These are phyloP conservation scores for Xerophyta viscosa DNA, from an alignment of 106 monocot species.

Conservation along the genomic window DNA sequence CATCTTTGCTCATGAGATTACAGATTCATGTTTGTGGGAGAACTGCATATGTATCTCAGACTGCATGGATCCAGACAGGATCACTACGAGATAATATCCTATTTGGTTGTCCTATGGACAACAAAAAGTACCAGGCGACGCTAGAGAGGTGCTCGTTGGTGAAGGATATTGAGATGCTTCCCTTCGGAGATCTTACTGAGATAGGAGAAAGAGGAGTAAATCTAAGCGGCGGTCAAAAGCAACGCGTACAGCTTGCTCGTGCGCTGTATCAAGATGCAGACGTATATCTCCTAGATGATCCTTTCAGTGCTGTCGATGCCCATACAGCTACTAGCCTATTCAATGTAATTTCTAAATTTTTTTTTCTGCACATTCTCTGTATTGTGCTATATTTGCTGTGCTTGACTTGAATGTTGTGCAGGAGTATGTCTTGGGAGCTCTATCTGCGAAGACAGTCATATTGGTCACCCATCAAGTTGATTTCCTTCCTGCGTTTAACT, in stretches of 20 bases:
- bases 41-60: conserved; percentile 93
- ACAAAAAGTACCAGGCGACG: conserved; percentile 60
- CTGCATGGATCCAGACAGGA: conserved; percentile 94
- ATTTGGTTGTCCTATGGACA: conserved; percentile 70
- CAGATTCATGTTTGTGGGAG: conserved; percentile 75
- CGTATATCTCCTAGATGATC: conserved; percentile 92
- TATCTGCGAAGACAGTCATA: conserved; percentile 73
- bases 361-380: too few species aligned
- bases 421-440: conserved; percentile 86
- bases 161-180: conserved; percentile 78
- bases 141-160: conserved; percentile 73
- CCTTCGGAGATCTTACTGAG: conserved; percentile 82
- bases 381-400: too few species aligned
- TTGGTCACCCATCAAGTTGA: conserved; percentile 98
- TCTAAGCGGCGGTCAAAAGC: conserved; percentile 96
- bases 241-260: conserved; percentile 90
- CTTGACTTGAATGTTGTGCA: too few species aligned
- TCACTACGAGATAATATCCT: conserved; percentile 73
- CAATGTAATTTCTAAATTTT: too few species aligned
- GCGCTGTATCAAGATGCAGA: conserved; percentile 92
- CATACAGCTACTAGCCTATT: conserved; percentile 88
- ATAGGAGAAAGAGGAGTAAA: conserved; percentile 98
- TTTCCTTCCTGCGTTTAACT: conserved; percentile 81
- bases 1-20: not conserved
- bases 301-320: conserved; percentile 98